Evolutionary conservation across 1,284 basidiomycete species (phyloP).

Genomic region (Leucoagaricus sp.): DNA sequence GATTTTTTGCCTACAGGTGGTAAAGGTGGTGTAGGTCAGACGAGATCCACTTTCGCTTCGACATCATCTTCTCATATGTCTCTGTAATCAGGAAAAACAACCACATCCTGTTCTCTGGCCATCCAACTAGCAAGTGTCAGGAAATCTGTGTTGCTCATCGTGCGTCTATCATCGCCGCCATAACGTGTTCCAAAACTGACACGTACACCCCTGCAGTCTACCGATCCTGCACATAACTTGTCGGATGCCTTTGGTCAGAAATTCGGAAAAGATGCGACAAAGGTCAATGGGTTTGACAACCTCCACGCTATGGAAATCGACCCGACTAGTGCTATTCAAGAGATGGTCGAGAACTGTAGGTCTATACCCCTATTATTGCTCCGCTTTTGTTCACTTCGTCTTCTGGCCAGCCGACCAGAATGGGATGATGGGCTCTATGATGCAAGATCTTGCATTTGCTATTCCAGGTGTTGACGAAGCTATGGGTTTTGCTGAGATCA

Average conservation of each 20-base stretch:
- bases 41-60: slow-evolving; percentile 1
- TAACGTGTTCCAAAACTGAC: slow-evolving; percentile 6
- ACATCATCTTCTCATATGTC: slow-evolving; percentile 6
- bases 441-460: slow-evolving; percentile 99
- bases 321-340: slow-evolving; percentile 94
- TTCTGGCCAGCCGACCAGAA: slow-evolving; percentile 74
- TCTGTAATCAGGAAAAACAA: slow-evolving; percentile 78
- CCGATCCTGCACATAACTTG: slow-evolving; percentile 98
- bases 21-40: slow-evolving; percentile 87
- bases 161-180: slow-evolving; percentile 42
- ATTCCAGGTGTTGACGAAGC: slow-evolving; percentile 99
- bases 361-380: slow-evolving; percentile 16
- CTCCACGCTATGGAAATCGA: slow-evolving; percentile 99
- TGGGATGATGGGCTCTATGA: slow-evolving; percentile 98
- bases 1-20: slow-evolving; percentile 59
- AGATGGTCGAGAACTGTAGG: slow-evolving; percentile 97
- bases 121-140: slow-evolving; percentile 87
- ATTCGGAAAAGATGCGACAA: slow-evolving; percentile 99
- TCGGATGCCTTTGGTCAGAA: slow-evolving; percentile 99
- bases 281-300: slow-evolving; percentile 97
- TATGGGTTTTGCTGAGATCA: slow-evolving; percentile 99
- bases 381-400: slow-evolving; percentile 4
- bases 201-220: slow-evolving; percentile 67
- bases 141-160: slow-evolving; percentile 92
- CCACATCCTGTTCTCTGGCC: slow-evolving; percentile 94